phyloP scores from a whole-genome alignment of 495 filamentous ascomycete genomes.

The Letharia columbiana region DNA sequence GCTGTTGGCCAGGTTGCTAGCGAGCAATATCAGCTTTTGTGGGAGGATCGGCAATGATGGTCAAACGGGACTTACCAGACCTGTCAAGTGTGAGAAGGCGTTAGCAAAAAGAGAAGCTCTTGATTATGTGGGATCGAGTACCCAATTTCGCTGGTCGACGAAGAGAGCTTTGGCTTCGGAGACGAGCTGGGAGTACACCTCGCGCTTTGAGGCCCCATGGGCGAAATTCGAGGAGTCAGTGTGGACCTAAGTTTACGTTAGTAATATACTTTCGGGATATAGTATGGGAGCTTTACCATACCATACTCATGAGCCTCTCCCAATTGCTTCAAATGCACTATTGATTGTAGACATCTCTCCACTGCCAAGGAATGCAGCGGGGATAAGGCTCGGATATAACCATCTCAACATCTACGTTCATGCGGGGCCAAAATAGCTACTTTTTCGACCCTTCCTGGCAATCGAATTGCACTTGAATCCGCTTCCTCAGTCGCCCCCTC shows the following conservation, averaged over 20 bases:
- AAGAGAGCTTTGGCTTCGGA: constrained; percentile 63
- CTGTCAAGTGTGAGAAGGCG: constrained; percentile 29
- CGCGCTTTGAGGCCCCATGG: constrained; percentile 54
- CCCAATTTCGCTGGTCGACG: constrained; percentile 80
- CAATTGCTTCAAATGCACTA: no score
- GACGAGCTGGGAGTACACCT: constrained; percentile 69
- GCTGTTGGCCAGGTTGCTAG: constrained; percentile 75
- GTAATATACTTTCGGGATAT: not conserved
- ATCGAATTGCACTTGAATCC: not conserved
- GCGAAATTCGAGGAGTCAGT: constrained; percentile 76
- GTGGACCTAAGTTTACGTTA: constrained; percentile 54
- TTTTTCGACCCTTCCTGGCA: not conserved
- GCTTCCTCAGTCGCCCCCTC: not conserved
- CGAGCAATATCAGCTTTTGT: not conserved
- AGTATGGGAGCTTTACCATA: not conserved
- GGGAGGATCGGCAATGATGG: not conserved
- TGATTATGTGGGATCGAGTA: constrained; percentile 33
- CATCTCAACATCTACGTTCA: no score
- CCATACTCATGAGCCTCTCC: not conserved
- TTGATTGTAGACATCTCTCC: no score
- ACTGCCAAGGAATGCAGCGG: no score
- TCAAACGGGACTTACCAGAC: constrained; percentile 45
- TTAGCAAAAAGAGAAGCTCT: constrained; percentile 11
- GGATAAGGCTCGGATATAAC: no score
- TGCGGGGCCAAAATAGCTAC: no score